Conservation (phyloP, 139 green algal genomes). For the Tetradesmus obliquus region DNA sequence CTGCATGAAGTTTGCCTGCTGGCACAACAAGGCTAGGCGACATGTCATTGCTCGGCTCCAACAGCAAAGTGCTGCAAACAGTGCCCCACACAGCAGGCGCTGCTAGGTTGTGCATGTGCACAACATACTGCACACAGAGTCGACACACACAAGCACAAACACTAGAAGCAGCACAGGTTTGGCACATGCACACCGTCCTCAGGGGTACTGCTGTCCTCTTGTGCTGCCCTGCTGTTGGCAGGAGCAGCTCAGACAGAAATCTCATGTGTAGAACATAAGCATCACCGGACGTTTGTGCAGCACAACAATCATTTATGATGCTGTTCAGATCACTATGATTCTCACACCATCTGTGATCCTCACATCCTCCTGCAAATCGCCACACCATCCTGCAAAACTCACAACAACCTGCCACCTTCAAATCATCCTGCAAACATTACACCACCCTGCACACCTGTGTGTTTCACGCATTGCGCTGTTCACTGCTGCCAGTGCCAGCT, state of each 20-base stretch:
- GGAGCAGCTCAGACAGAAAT: constrained; percentile 41
- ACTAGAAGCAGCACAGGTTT: too few species aligned
- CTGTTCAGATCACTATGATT: too few species aligned
- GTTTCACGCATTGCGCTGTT: neutral
- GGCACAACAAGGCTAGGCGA: too few species aligned
- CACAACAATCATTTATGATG: neutral
- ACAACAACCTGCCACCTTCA: too few species aligned
- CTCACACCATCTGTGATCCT: too few species aligned
- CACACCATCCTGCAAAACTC: too few species aligned
- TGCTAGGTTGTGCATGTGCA: neutral
- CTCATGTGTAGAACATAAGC: constrained; percentile 42
- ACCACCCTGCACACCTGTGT: neutral
- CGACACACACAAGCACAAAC: neutral
- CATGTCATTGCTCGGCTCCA: too few species aligned
- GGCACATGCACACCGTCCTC: neutral
- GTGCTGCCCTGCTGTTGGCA: constrained; percentile 6
- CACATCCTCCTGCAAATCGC: too few species aligned
- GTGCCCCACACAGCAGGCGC: neutral
- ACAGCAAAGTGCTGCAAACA: neutral
- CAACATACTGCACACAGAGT: neutral
- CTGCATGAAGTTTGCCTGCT: too few species aligned
- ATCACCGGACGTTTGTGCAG: constrained; percentile 14
- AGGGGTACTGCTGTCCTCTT: constrained; percentile 22
- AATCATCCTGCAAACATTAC: neutral
- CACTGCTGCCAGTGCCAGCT: neutral